Conservation (phyloP, 108 stramenopile genomes). For the Skeletonema marinoi region DNA sequence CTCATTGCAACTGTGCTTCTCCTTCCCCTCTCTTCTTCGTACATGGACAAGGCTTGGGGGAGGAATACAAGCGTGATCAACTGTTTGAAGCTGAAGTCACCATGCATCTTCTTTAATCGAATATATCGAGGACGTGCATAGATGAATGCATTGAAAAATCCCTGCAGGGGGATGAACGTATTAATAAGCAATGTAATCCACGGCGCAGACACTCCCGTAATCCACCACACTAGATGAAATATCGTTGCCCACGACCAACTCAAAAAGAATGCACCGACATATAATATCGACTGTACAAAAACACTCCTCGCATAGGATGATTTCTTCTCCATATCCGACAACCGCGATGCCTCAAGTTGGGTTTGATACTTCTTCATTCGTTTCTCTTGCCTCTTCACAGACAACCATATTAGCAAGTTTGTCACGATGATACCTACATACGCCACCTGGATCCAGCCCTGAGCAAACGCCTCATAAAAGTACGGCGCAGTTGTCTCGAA, state of each 20-base stretch:
- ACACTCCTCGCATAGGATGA: background rate
- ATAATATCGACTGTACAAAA: background rate
- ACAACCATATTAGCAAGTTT: background rate
- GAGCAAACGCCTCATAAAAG: conserved; percentile 3
- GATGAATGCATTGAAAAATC: background rate
- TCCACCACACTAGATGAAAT: background rate
- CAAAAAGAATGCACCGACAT: background rate
- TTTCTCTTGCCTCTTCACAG: background rate
- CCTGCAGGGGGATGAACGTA: background rate
- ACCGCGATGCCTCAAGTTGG: background rate
- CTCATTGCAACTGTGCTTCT: background rate
- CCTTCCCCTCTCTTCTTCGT: background rate
- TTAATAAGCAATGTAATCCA: background rate
- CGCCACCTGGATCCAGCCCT: conserved; percentile 2
- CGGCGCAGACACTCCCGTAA: background rate
- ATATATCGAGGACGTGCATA: background rate
- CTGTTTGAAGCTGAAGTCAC: background rate
- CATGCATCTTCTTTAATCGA: background rate
- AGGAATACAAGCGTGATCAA: background rate
- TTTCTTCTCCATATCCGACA: background rate
- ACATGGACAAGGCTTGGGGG: background rate
- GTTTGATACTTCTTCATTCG: background rate
- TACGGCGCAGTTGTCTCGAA: background rate
- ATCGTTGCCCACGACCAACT: background rate
- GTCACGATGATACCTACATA: background rate